Evolutionary conservation across 495 filamentous ascomycete species (phyloP), one percentile per base, ranked within the genome.

Genomic region (Chaetomium cochliodes): DNA sequence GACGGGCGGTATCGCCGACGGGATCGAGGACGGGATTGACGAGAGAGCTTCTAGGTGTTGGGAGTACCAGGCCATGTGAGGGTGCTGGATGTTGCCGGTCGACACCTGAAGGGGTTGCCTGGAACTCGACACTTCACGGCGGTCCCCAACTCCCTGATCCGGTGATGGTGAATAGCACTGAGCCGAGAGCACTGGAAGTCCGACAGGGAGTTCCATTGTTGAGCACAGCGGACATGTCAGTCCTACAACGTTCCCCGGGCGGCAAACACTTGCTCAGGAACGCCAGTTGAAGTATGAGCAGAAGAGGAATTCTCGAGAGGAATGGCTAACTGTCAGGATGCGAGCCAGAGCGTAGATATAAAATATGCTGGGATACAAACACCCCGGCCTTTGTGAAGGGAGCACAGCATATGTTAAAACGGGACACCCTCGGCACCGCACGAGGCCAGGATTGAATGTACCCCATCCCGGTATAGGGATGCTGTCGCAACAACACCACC

Each of bases 291-390:
- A 79, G 76, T 74, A 79, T 73, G 77, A 74, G 77, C 74, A 26
- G 79, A 82, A 74, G 77, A 81, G 84, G 81, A 82, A 85, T 85
- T 85, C 82, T 56, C 25, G 64, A 57, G 60, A 70, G 74, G 73
- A 77, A 75, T 77, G 73, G 65, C 58, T 61, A 42, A 49, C 63
- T 25, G 65, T 68, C 71, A 67, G 59, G 62, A 66, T 67, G 74
- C 67, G 68, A 73, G 74, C 70, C 73, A 73, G 57, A 73, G 62
- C 46, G 37, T 47, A 63, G 65, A 73, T 74, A 77, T 75, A 73
- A 72, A 62, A 68, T 72, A 72, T 68, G 68, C 65, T 67, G 64
- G 37, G 37, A 30, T 23, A 37, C 37, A 54, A 22, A 53, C 54
- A 47, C 26, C 44, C 53, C 60, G 58, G 61, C 63, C 49, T 66